Percentiles rank a stretch among this genome's conserved stretches.
These are phyloP conservation scores for Claviceps africana DNA, from an alignment of 2,329 filamentous ascomycete species.

Conservation along the genomic window DNA sequence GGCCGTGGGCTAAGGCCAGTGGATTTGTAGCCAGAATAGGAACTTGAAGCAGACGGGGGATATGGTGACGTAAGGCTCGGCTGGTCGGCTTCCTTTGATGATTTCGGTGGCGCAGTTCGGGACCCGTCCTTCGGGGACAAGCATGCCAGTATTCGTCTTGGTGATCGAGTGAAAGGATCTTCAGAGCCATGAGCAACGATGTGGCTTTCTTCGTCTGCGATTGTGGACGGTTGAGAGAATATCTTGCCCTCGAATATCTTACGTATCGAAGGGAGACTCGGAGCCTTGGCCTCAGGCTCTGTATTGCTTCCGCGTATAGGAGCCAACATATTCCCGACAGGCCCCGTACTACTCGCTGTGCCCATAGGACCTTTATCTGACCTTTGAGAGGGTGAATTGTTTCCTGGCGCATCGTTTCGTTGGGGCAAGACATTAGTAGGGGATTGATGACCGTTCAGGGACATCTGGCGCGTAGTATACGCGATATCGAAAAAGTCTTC, in stretches of 20 bases:
- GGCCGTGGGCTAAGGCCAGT: conserved; percentile 21
- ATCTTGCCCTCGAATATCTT: conserved; percentile 22
- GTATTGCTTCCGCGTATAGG: conserved; percentile 24
- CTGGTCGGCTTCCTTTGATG: conserved; percentile 32
- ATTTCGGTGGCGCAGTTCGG: conserved; percentile 32
- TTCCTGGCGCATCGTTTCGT: conserved; percentile 1
- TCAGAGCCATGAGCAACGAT: conserved; percentile 11
- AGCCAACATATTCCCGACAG: conserved; percentile 18
- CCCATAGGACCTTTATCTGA: conserved; percentile 12
- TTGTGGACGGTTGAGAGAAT: conserved; percentile 15
- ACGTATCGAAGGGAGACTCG: conserved; percentile 25
- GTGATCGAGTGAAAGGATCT: conserved; percentile 20
- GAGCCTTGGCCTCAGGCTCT: conserved; percentile 20
- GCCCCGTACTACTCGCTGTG: conserved; percentile 6
- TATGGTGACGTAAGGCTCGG: conserved; percentile 34
- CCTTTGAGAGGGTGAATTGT: conserved; percentile 7
- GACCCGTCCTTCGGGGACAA: conserved; percentile 17
- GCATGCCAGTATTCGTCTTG: conserved; percentile 19
- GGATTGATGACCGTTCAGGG: conserved; percentile 19
- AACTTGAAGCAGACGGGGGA: conserved; percentile 24
- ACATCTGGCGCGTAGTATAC: conserved; percentile 17
- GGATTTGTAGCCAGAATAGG: conserved; percentile 22
- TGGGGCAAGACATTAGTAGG: conserved; percentile 5
- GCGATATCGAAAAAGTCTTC: conserved; percentile 16
- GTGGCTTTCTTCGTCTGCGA: conserved; percentile 19